phyloP scores from a whole-genome alignment of 495 filamentous ascomycete species.

The Saxophila tyrrhenica region DNA sequence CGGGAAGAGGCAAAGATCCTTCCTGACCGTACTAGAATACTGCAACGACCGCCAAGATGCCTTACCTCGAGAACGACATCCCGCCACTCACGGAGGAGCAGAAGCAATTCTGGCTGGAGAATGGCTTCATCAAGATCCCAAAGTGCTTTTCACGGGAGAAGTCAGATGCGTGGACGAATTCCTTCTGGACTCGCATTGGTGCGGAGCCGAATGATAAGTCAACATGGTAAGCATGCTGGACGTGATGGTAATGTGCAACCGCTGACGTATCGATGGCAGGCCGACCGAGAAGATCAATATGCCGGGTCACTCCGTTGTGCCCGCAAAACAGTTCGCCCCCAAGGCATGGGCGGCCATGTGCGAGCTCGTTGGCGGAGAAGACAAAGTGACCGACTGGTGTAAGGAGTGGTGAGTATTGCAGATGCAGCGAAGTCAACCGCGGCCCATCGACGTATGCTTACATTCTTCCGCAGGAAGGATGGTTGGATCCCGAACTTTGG shows the following conservation, averaged over 20 bases:
- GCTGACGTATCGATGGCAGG: too few species aligned
- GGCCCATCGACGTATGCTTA: not conserved
- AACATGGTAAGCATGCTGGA: conserved; percentile 40
- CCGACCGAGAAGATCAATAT: conserved; percentile 47
- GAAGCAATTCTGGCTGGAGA: not conserved
- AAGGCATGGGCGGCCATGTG: conserved; percentile 59
- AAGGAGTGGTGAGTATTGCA: not conserved
- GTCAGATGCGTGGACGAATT: conserved; percentile 43
- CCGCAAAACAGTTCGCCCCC: conserved; percentile 47
- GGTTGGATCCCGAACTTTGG: conserved; percentile 65
- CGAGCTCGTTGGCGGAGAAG: conserved; percentile 57
- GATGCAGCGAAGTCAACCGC: too few species aligned
- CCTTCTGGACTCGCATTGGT: conserved; percentile 60
- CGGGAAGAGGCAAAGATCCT: too few species aligned
- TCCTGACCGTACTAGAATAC: too few species aligned
- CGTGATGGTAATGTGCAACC: not conserved
- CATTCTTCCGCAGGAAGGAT: conserved; percentile 46
- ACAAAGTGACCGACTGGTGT: conserved; percentile 31
- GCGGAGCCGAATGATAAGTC: conserved; percentile 53
- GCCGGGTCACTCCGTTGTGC: conserved; percentile 45
- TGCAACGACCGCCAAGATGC: too few species aligned
- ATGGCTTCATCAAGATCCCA: conserved; percentile 46
- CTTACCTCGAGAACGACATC: not conserved
- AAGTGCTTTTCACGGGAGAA: conserved; percentile 52
- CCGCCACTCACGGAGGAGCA: not conserved